These are phyloP conservation scores for Saturnispora saitoi DNA, from an alignment of 805 yeast species.

Conservation along the genomic window DNA sequence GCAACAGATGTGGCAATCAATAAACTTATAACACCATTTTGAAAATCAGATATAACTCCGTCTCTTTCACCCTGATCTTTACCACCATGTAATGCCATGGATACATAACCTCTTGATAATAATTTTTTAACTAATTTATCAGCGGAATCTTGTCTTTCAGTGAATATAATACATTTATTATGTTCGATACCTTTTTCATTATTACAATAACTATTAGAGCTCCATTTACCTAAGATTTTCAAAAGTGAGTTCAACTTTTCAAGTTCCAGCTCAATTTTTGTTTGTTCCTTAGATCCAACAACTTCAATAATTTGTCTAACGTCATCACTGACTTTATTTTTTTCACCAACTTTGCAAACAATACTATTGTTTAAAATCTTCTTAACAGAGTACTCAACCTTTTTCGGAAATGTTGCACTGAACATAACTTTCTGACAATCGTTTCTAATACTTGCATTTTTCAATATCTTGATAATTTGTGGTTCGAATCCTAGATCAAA, in stretches of 20 bases:
- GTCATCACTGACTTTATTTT: slow-evolving; percentile 72
- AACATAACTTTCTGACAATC: slow-evolving; percentile 85
- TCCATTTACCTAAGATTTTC: slow-evolving; percentile 39
- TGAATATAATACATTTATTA: slow-evolving; percentile 63
- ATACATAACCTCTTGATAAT: slow-evolving; percentile 42
- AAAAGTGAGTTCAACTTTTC: slow-evolving; percentile 51
- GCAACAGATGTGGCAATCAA: slow-evolving; percentile 90
- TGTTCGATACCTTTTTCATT: slow-evolving; percentile 20
- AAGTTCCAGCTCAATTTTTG: slow-evolving; percentile 38
- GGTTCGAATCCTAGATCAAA: slow-evolving; percentile 98
- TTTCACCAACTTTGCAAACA: slow-evolving; percentile 71
- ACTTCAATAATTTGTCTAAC: slow-evolving; percentile 66
- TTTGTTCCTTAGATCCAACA: slow-evolving; percentile 32
- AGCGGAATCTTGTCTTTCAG: slow-evolving; percentile 82
- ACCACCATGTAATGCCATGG: slow-evolving; percentile 84
- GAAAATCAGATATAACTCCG: slow-evolving; percentile 62
- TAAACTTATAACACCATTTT: slow-evolving; percentile 48
- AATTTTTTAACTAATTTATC: slow-evolving; percentile 57
- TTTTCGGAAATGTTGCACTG: slow-evolving; percentile 87
- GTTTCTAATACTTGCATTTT: slow-evolving; percentile 54
- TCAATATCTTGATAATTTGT: slow-evolving; percentile 72
- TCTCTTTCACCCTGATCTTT: slow-evolving; percentile 80
- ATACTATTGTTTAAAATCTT: slow-evolving; percentile 56
- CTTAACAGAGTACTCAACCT: slow-evolving; percentile 67
- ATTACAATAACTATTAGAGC: slow-evolving; percentile 11